Evolutionary conservation across 805 yeast genomes (phyloP).

Genomic region (Yarrowia divulgata): DNA sequence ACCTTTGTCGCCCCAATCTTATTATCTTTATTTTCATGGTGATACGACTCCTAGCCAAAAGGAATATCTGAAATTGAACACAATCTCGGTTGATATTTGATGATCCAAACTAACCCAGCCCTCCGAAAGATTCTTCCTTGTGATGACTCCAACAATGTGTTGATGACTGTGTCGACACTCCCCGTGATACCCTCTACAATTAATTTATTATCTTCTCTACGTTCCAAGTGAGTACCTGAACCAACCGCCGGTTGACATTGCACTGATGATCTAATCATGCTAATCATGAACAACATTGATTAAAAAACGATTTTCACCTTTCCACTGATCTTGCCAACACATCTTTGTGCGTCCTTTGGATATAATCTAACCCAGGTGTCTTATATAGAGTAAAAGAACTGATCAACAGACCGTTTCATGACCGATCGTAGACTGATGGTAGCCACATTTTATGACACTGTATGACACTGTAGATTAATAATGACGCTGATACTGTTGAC

Average conservation of each 20-base stretch:
- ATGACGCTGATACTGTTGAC: too few relatives aligned
- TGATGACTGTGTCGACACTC: neutral
- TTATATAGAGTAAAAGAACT: slow-evolving; percentile 8
- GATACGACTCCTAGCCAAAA: slow-evolving; percentile 39
- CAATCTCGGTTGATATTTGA: neutral
- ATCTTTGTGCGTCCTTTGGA: neutral
- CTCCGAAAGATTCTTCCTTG: neutral
- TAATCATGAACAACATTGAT: slow-evolving; percentile 38
- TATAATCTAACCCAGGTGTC: slow-evolving; percentile 23
- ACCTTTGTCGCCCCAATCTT: slow-evolving; percentile 39
- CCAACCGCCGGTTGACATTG: neutral
- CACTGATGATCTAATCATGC: slow-evolving; percentile 38
- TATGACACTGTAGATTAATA: too few relatives aligned
- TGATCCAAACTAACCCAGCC: slow-evolving; percentile 32
- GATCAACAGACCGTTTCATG: too few relatives aligned
- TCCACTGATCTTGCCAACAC: slow-evolving; percentile 22
- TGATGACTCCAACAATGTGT: neutral
- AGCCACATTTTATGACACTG: too few relatives aligned
- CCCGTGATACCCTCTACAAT: slow-evolving; percentile 30
- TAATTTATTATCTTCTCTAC: slow-evolving; percentile 13
- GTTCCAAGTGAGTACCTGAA: slow-evolving; percentile 17
- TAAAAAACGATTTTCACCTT: slow-evolving; percentile 37
- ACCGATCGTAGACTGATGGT: too few relatives aligned
- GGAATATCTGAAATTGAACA: slow-evolving; percentile 30
- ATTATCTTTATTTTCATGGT: slow-evolving; percentile 39